These are phyloP conservation scores for Pleodorina starrii DNA, from an alignment of 139 green algal genomes.

Conservation along the genomic window DNA sequence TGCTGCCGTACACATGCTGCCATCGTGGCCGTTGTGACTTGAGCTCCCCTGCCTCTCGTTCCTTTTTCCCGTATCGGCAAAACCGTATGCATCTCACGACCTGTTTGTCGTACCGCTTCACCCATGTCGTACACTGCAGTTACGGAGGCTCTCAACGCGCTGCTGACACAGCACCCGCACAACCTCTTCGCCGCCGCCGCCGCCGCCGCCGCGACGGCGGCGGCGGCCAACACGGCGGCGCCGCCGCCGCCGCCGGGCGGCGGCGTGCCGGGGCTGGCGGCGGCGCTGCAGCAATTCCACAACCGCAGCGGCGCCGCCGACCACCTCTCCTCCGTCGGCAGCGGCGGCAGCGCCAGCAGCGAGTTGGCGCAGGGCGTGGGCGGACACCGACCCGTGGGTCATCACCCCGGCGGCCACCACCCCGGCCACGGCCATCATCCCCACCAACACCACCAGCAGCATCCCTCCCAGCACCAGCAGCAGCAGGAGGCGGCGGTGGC, in stretches of 20 bases:
- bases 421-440: neutral
- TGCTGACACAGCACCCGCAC: slow-evolving; percentile 13
- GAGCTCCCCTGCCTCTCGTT: no score
- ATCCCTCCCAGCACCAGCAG: neutral
- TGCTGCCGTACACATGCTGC: no score
- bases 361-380: neutral
- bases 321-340: no score
- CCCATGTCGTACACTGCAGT: slow-evolving; percentile 1
- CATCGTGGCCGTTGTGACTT: no score
- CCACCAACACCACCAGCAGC: neutral
- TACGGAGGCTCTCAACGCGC: slow-evolving; percentile 14
- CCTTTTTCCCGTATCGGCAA: no score
- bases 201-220: neutral
- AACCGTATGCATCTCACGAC: no score
- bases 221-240: neutral
- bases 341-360: neutral
- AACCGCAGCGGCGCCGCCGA: neutral
- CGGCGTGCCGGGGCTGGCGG: neutral
- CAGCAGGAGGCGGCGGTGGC: slow-evolving; percentile 26
- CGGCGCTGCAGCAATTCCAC: slow-evolving; percentile 45
- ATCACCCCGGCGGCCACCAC: neutral
- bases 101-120: no score
- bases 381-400: neutral
- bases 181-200: neutral
- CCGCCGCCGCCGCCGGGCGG: neutral